Percentiles rank a stretch among this genome's conserved stretches.
phyloP scores from a whole-genome alignment of 2,329 filamentous ascomycete genomes.

The Cordyceps javanica region DNA sequence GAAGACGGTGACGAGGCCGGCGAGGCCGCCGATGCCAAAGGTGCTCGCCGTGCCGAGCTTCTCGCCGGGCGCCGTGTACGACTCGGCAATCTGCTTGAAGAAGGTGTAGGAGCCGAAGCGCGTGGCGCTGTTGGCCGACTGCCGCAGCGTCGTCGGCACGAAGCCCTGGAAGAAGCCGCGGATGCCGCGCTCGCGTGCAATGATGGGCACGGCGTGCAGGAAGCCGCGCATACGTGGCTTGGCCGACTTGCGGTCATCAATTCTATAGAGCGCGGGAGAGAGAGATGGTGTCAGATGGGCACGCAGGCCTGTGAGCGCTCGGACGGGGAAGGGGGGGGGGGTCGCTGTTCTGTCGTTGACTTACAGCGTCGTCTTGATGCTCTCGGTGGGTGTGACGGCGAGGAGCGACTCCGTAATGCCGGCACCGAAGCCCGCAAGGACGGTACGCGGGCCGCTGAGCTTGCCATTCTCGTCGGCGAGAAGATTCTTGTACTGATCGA shows the following conservation, averaged over 20 bases:
- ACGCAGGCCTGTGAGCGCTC: too few species aligned
- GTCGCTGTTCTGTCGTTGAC: not conserved
- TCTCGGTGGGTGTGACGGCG: constrained; percentile 94
- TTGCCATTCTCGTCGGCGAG: constrained; percentile 80
- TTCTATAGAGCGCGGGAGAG: constrained; percentile 48
- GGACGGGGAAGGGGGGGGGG: too few species aligned
- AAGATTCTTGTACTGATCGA: constrained; percentile 85
- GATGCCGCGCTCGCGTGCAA: constrained; percentile 79
- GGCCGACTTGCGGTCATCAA: constrained; percentile 85
- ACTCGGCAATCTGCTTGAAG: constrained; percentile 83
- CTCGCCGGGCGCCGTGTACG: constrained; percentile 89
- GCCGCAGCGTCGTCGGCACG: constrained; percentile 86
- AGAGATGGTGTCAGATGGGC: not conserved
- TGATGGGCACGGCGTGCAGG: constrained; percentile 80
- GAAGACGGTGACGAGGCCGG: constrained; percentile 86
- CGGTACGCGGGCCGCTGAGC: constrained; percentile 82
- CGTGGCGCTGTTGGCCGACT: constrained; percentile 89
- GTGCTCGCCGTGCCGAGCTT: constrained; percentile 84
- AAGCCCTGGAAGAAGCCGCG: constrained; percentile 96
- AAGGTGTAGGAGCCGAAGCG: constrained; percentile 88
- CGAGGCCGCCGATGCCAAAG: constrained; percentile 83
- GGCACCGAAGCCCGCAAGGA: constrained; percentile 88
- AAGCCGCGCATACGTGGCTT: constrained; percentile 89
- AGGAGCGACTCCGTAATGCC: constrained; percentile 90
- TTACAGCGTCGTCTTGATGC: constrained; percentile 91